Percentiles rank a stretch among this genome's conserved stretches.
Evolutionary conservation across 768 basidiomycete species (phyloP).

Genomic region (Pleurotus pulmonarius): DNA sequence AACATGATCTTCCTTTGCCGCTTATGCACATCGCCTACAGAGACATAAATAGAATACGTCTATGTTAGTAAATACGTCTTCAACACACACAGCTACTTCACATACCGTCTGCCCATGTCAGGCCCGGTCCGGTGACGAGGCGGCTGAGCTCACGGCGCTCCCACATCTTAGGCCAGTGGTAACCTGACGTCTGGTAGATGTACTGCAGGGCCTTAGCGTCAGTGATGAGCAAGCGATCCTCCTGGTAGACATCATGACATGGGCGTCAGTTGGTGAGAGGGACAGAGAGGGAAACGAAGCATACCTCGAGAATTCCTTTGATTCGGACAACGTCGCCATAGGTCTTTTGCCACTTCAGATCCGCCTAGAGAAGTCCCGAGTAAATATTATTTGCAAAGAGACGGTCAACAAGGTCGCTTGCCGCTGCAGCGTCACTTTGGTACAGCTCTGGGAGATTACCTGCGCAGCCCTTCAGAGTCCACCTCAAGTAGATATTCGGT

Average conservation of each 20-base stretch:
- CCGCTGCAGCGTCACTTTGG: constrained; percentile 15
- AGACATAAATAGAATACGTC: not conserved
- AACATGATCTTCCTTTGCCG: constrained; percentile 54
- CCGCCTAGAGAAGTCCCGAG: too few species aligned
- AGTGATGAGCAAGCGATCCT: constrained; percentile 48
- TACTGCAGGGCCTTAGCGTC: constrained; percentile 57
- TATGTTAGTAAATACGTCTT: not conserved
- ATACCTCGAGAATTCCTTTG: constrained; percentile 47
- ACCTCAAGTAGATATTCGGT: too few species aligned
- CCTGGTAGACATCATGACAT: constrained; percentile 29
- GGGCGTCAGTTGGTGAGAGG: too few species aligned
- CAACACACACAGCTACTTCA: too few species aligned
- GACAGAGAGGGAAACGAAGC: too few species aligned
- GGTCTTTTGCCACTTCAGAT: constrained; percentile 47
- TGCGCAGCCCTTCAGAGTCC: not conserved
- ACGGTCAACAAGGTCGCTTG: not conserved
- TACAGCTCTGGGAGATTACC: constrained; percentile 12
- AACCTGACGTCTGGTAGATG: constrained; percentile 52
- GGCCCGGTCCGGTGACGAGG: constrained; percentile 45
- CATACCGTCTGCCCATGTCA: constrained; percentile 52
- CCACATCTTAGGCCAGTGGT: constrained; percentile 48
- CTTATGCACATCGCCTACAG: constrained; percentile 40
- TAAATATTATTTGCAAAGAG: too few species aligned
- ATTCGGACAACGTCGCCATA: constrained; percentile 50
- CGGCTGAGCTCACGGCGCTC: constrained; percentile 46